These are phyloP conservation scores for Suhomyces choctaworum DNA, from an alignment of 1,139 yeast species.

Conservation along the genomic window DNA sequence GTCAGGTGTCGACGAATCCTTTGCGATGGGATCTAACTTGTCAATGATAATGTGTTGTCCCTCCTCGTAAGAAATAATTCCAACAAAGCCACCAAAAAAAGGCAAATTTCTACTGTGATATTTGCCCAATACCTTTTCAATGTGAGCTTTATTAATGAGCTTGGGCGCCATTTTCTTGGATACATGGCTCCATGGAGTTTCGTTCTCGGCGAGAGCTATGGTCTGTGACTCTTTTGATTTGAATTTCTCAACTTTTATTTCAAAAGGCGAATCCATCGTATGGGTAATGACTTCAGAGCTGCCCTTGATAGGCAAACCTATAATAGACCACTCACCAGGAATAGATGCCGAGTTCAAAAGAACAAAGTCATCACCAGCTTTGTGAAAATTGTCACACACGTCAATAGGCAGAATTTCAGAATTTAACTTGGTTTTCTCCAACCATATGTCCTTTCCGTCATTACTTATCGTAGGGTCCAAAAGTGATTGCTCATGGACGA, in stretches of 20 bases:
- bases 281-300: constrained; percentile 65
- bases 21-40: constrained; percentile 33
- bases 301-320: constrained; percentile 64
- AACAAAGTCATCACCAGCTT: constrained; percentile 39
- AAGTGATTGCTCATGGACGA: constrained; percentile 20
- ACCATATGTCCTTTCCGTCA: constrained; percentile 11
- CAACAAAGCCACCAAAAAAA: constrained; percentile 87
- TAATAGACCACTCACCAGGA: constrained; percentile 87
- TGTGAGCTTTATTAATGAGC: constrained; percentile 19
- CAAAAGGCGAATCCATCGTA: constrained; percentile 45
- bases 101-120: constrained; percentile 45
- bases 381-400: constrained; percentile 48
- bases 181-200: constrained; percentile 50
- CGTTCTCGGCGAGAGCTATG: constrained; percentile 12
- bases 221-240: constrained; percentile 12
- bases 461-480: constrained; percentile 13
- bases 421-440: constrained; percentile 20
- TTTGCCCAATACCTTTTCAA: constrained; percentile 10
- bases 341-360: constrained; percentile 71
- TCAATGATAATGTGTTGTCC: constrained; percentile 50
- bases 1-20: constrained; percentile 52
- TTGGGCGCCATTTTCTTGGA: constrained; percentile 47
- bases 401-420: constrained; percentile 33
- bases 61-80: constrained; percentile 84
- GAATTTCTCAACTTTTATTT: constrained; percentile 22